phyloP scores from a whole-genome alignment of 129 eudicot species.

The Mikania micrantha region DNA sequence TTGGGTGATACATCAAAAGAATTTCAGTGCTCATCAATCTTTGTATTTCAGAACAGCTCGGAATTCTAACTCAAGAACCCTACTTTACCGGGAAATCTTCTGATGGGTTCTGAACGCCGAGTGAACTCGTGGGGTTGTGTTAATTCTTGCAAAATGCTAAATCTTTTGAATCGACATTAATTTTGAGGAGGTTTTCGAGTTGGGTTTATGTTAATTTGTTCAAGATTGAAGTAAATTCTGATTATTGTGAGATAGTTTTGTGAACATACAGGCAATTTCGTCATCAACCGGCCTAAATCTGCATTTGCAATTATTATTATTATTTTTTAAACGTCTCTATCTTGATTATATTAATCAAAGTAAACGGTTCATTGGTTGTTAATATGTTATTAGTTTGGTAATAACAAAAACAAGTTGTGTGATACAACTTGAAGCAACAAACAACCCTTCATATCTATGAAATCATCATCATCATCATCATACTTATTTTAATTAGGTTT shows the following conservation, averaged over 20 bases:
- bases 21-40: not conserved
- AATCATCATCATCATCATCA: slow-evolving; percentile 10
- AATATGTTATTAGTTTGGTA: slow-evolving; percentile 33
- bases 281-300: too few relatives aligned
- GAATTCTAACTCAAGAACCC: not conserved
- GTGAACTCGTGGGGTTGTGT: slow-evolving; percentile 1
- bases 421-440: slow-evolving; percentile 23
- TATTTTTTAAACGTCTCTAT: not conserved
- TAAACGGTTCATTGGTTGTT: slow-evolving; percentile 28
- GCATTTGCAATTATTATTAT: not conserved
- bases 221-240: not conserved
- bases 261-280: slow-evolving; percentile 4
- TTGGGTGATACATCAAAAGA: not conserved
- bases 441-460: slow-evolving; percentile 6
- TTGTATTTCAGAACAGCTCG: not conserved
- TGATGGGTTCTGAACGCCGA: slow-evolving; percentile 11
- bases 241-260: not conserved
- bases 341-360: slow-evolving; percentile 4
- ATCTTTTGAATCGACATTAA: not conserved
- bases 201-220: slow-evolving; percentile 14
- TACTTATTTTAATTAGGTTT: slow-evolving; percentile 5
- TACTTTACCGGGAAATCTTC: slow-evolving; percentile 22
- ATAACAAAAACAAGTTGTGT: slow-evolving; percentile 21
- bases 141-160: not conserved
- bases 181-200: not conserved